Evolutionary conservation across 2,329 filamentous ascomycete species (phyloP).

Genomic region (Fusarium guadeloupense): DNA sequence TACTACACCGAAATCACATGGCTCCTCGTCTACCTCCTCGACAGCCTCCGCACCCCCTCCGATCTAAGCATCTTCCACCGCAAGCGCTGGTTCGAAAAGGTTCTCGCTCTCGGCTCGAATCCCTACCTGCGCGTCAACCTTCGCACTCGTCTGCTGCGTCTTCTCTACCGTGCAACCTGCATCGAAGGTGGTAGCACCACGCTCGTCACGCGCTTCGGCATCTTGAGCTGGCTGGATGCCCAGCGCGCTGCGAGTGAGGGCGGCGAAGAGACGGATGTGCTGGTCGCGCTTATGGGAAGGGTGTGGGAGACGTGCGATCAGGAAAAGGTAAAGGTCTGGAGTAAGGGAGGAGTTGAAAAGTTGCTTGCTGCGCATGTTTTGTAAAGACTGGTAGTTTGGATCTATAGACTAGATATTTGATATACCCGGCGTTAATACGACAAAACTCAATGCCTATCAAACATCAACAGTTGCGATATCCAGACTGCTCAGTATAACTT

Average conservation of each 20-base stretch:
- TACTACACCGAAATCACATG: slow-evolving; percentile 79
- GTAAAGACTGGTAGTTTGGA: slow-evolving; percentile 1
- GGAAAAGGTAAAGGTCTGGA: slow-evolving; percentile 74
- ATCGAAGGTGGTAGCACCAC: slow-evolving; percentile 80
- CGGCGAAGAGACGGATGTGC: slow-evolving; percentile 57
- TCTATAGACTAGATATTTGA: slow-evolving; percentile 15
- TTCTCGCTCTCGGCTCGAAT: slow-evolving; percentile 75
- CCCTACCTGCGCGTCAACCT: slow-evolving; percentile 68
- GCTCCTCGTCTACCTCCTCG: slow-evolving; percentile 76
- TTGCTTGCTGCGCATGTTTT: slow-evolving; percentile 34
- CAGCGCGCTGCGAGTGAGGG: slow-evolving; percentile 58
- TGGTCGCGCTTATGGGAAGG: slow-evolving; percentile 64
- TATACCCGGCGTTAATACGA: slow-evolving; percentile 33
- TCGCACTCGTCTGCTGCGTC: slow-evolving; percentile 66
- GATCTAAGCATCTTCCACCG: slow-evolving; percentile 71
- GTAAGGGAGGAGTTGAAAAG: slow-evolving; percentile 57
- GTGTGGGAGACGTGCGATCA: slow-evolving; percentile 73
- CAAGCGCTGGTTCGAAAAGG: slow-evolving; percentile 76
- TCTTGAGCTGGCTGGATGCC: slow-evolving; percentile 78
- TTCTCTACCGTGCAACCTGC: slow-evolving; percentile 73
- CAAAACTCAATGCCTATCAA: neutral
- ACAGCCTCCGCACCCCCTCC: slow-evolving; percentile 66
- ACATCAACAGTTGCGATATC: neutral
- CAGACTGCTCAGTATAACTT: neutral
- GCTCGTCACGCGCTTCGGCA: slow-evolving; percentile 79